Base-by-base conservation (phyloP, 192 early-diverging fungal species). In the Backusella tuberculispora region DNA sequence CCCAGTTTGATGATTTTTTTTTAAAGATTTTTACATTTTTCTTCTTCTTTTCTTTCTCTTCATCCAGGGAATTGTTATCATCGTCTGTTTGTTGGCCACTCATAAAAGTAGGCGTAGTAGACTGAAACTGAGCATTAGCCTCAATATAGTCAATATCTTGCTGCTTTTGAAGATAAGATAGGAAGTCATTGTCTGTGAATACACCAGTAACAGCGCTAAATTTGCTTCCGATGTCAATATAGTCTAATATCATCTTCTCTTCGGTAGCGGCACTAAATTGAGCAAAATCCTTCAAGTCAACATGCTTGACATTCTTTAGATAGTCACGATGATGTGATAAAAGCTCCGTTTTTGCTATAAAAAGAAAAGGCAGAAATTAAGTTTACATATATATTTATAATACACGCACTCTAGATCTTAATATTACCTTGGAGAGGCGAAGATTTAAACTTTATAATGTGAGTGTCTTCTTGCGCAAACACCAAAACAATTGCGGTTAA, bases 1-100 rank as follows among this genome's bases (percentile, higher is more conserved):
- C 89, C 89, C 89, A 90, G 37, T 84, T 72, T 1, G 71, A 38
- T 8, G 71, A 21, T 21, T 9, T 56, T 24, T 56, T 37, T 26
- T 19, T 38, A 6, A 65, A 24, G 3, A 26, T 19, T 21, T 24
- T 48, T 34, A 4, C 43, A 43, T 42, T 17, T 40, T 43, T 68
- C n/a, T 50, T 48, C 38, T 15, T 15, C 37, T 17, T 10, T 45
- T 63, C 19, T 21, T 44, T 44, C 0, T 44, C 6, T n/a, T n/a
- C n/a, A n/a, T n/a, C n/a, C n/a, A n/a, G n/a, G n/a, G n/a, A n/a
- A n/a, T n/a, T n/a, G n/a, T n/a, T n/a, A n/a, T n/a, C n/a, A n/a
- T n/a, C n/a, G n/a, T n/a, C n/a, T n/a, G n/a, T n/a, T n/a, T n/a
- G n/a, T n/a, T n/a, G n/a, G n/a, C n/a, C n/a, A n/a, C n/a, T n/a